phyloP scores from a whole-genome alignment of 495 filamentous ascomycete species.

The Aspergillus affinis region DNA sequence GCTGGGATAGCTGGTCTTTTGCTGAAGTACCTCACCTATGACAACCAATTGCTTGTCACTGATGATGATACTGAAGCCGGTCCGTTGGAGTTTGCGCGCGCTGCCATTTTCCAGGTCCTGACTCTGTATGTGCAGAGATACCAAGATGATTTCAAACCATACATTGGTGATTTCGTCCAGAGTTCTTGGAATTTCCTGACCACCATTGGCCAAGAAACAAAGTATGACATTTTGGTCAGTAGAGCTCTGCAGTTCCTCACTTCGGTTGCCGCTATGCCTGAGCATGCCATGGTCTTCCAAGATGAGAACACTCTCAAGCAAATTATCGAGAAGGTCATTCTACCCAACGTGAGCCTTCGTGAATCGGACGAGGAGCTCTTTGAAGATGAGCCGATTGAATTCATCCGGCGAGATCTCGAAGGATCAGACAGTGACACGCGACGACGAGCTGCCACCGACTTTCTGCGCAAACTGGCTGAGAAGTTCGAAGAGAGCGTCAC shows the following conservation, averaged over 20 bases:
- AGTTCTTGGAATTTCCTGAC: constrained; percentile 91
- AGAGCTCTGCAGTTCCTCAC: constrained; percentile 92
- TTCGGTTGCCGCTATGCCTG: constrained; percentile 70
- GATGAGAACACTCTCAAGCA: constrained; percentile 69
- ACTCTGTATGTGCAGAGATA: constrained; percentile 89
- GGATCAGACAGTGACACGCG: constrained; percentile 94
- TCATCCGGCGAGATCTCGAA: constrained; percentile 92
- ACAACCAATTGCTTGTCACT: constrained; percentile 75
- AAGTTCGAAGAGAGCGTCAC: constrained; percentile 86
- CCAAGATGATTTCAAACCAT: constrained; percentile 81
- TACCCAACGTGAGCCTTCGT: constrained; percentile 87
- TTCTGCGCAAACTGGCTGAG: constrained; percentile 80
- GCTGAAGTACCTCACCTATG: constrained; percentile 90
- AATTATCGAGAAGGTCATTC: constrained; percentile 89
- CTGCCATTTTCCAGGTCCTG: constrained; percentile 86
- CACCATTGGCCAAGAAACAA: constrained; percentile 77
- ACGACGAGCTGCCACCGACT: constrained; percentile 88
- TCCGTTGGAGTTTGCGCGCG: constrained; percentile 78
- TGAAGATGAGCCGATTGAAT: constrained; percentile 98
- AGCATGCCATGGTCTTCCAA: constrained; percentile 85
- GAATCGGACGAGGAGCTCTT: constrained; percentile 94
- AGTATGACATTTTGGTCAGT: constrained; percentile 95
- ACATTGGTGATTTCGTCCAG: constrained; percentile 77
- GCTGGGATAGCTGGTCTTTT: constrained; percentile 70
- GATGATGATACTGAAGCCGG: constrained; percentile 87